Evolutionary conservation across 2,329 filamentous ascomycete species (phyloP).

Genomic region (Ascochyta rabiei): DNA sequence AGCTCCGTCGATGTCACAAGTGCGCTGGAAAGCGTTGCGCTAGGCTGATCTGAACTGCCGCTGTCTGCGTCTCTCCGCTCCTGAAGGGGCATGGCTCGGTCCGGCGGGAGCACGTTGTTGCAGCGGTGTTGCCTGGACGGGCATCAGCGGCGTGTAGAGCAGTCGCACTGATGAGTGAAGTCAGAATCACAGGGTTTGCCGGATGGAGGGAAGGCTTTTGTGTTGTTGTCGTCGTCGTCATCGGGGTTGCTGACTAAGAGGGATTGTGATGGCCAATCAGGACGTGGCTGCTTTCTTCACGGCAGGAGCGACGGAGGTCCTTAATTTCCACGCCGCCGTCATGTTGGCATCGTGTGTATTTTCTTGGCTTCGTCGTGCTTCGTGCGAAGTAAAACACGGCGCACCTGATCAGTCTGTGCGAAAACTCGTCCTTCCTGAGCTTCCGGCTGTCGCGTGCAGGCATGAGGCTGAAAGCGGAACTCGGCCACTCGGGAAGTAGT

Average conservation of each 20-base stretch:
- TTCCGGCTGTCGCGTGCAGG: constrained; percentile 1
- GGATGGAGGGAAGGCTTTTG: not conserved
- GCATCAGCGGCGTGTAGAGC: not conserved
- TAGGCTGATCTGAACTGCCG: constrained; percentile 4
- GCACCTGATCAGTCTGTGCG: not conserved
- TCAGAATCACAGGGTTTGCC: not conserved
- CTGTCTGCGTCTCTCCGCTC: constrained; percentile 18
- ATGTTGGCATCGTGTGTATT: not conserved
- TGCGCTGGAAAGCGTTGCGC: not conserved
- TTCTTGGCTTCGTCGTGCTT: not conserved
- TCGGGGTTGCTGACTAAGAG: not conserved
- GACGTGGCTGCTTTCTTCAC: not conserved
- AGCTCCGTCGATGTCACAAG: not conserved
- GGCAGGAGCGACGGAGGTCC: not conserved
- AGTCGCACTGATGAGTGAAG: not conserved
- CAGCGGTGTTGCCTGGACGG: not conserved
- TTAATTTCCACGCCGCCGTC: not conserved
- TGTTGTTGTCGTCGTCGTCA: not conserved
- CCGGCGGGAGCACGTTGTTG: not conserved
- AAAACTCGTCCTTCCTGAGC: not conserved
- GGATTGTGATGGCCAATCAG: not conserved
- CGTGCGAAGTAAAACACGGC: not conserved
- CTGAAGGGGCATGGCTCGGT: constrained; percentile 17
- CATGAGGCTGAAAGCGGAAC: constrained; percentile 6
- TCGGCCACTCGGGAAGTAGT: constrained; percentile 4